phyloP scores from a whole-genome alignment of 1,284 basidiomycete genomes.

The Melampsora larici-populina region DNA sequence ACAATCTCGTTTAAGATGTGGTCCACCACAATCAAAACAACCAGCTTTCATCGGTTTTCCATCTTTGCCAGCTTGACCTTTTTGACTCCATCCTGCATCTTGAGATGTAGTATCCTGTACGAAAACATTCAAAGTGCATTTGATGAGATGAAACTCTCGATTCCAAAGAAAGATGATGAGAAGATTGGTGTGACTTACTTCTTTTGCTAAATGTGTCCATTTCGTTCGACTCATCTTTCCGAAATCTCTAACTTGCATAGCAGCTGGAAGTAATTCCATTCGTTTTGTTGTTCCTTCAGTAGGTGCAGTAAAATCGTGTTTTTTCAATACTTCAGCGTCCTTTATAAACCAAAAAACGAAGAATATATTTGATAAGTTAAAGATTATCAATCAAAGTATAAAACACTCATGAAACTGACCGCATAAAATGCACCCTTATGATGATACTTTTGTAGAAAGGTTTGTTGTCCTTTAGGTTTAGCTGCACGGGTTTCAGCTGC shows the following conservation, averaged over 20 bases:
- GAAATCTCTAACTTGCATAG: constrained; percentile 97
- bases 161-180: neutral
- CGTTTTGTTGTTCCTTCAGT: constrained; percentile 77
- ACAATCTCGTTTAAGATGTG: constrained; percentile 27
- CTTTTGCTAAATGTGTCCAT: constrained; percentile 42
- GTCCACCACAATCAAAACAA: constrained; percentile 30
- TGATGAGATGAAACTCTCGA: too few relatives aligned
- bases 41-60: constrained; percentile 4
- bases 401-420: constrained; percentile 60
- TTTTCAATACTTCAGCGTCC: constrained; percentile 82
- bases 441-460: constrained; percentile 96
- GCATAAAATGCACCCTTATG: constrained; percentile 96
- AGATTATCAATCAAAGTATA: constrained; percentile 17
- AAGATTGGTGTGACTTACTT: neutral
- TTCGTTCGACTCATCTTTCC: constrained; percentile 84
- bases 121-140: neutral
- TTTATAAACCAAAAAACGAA: constrained; percentile 50
- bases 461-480: constrained; percentile 81
- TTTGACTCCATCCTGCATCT: constrained; percentile 39
- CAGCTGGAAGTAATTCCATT: constrained; percentile 77
- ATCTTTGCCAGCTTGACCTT: neutral
- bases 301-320: constrained; percentile 80
- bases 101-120: constrained; percentile 28
- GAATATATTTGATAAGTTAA: neutral
- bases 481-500: constrained; percentile 74